These are phyloP conservation scores for Aspergillus uvarum DNA, from an alignment of 2,329 filamentous ascomycete species.

Conservation along the genomic window DNA sequence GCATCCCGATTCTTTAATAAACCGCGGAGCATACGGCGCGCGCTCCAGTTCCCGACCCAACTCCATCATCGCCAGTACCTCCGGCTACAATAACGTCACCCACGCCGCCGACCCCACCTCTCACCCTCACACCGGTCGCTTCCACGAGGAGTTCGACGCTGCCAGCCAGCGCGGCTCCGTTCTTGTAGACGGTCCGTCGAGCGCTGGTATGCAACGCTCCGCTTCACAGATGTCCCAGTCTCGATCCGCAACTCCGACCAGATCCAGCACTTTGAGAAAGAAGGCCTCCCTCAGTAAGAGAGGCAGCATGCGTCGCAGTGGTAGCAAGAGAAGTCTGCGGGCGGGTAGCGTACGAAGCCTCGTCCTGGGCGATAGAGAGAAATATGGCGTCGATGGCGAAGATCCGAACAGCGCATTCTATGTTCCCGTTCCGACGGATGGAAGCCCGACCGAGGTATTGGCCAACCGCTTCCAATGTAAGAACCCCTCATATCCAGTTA, in stretches of 20 bases:
- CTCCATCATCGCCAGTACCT: constrained; percentile 40
- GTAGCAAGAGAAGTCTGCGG: constrained; percentile 76
- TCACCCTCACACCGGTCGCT: constrained; percentile 37
- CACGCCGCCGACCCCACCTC: constrained; percentile 33
- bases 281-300: constrained; percentile 74
- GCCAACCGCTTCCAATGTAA: constrained; percentile 85
- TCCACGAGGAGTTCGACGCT: constrained; percentile 41
- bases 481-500: constrained; percentile 24
- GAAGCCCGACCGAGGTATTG: constrained; percentile 83
- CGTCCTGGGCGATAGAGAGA: constrained; percentile 64
- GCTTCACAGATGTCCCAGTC: constrained; percentile 45
- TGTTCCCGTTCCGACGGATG: constrained; percentile 83
- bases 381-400: constrained; percentile 46
- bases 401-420: constrained; percentile 80
- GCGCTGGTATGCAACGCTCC: constrained; percentile 36
- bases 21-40: constrained; percentile 32
- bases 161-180: constrained; percentile 38
- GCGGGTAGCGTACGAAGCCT: constrained; percentile 85
- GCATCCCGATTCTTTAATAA: constrained; percentile 30
- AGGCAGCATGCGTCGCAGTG: constrained; percentile 72
- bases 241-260: constrained; percentile 41
- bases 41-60: constrained; percentile 40
- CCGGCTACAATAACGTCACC: constrained; percentile 40
- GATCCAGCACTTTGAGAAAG: constrained; percentile 82
- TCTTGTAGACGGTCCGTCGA: constrained; percentile 29